Conservation (phyloP, 768 basidiomycete species). For the Trichaptum fuscoviolaceum region DNA sequence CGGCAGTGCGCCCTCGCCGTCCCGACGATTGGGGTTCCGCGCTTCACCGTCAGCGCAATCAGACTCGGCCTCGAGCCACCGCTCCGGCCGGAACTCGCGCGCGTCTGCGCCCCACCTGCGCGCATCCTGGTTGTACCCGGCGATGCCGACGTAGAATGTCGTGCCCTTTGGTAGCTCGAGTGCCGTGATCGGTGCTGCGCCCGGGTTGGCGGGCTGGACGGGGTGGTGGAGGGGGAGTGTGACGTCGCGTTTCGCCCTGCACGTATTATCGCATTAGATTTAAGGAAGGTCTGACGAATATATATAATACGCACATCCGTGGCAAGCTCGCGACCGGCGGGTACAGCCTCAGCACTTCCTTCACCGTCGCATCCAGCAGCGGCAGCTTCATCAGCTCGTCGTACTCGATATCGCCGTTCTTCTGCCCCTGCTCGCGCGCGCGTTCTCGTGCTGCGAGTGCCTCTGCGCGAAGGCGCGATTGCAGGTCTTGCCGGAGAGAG, state of each 20-base stretch:
- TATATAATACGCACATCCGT: conserved; percentile 2
- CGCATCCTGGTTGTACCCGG: conserved; percentile 42
- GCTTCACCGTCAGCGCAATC: not conserved
- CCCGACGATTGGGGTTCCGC: not conserved
- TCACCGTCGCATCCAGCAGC: conserved; percentile 24
- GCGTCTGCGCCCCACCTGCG: conserved; percentile 45
- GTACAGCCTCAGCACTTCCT: conserved; percentile 27
- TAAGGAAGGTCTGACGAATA: too few relatives aligned
- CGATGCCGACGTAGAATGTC: conserved; percentile 43
- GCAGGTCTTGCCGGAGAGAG: conserved; percentile 17
- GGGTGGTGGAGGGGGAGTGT: not conserved
- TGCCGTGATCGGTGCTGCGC: not conserved
- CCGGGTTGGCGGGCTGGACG: not conserved
- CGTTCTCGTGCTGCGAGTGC: conserved; percentile 17
- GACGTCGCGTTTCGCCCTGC: not conserved
- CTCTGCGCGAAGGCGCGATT: conserved; percentile 21
- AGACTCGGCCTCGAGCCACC: conserved; percentile 34
- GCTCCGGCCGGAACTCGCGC: conserved; percentile 46
- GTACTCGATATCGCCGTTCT: conserved; percentile 16
- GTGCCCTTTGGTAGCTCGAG: conserved; percentile 31
- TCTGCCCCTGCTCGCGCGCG: conserved; percentile 14
- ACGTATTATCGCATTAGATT: too few relatives aligned
- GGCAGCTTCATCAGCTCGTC: conserved; percentile 22
- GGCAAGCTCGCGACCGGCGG: not conserved
- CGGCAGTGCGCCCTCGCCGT: conserved; percentile 11